phyloP scores from a whole-genome alignment of 441 rosid species.

The Flueggea neowawraea region DNA sequence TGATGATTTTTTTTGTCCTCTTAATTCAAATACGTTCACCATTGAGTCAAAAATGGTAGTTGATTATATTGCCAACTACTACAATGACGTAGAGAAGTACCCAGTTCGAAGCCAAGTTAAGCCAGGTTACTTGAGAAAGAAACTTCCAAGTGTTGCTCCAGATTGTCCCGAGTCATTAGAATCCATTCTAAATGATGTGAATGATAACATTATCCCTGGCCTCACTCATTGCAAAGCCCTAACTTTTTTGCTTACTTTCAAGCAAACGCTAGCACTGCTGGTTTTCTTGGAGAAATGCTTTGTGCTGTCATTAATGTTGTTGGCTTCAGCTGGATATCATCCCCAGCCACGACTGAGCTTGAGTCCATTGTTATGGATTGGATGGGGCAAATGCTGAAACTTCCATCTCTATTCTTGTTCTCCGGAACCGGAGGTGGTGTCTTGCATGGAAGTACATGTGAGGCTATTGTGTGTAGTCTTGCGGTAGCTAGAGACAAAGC shows the following conservation, averaged over 20 bases:
- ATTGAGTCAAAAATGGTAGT: too few relatives aligned
- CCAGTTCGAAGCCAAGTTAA: conserved; percentile 34
- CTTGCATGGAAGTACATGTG: conserved; percentile 25
- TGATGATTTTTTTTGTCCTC: too few relatives aligned
- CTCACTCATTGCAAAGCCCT: too few relatives aligned
- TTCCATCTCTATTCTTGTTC: too few relatives aligned
- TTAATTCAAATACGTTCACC: too few relatives aligned
- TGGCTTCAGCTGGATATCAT: too few relatives aligned
- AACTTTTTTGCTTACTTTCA: too few relatives aligned
- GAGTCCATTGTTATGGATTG: conserved; percentile 42
- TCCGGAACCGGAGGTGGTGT: conserved; percentile 39
- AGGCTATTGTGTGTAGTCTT: conserved; percentile 28
- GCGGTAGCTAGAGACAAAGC: conserved; percentile 26
- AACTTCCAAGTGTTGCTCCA: conserved; percentile 23
- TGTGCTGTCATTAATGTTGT: too few relatives aligned
- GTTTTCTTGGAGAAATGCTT: too few relatives aligned
- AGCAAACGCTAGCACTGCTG: too few relatives aligned
- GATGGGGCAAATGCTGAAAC: conserved; percentile 27
- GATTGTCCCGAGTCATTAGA: conserved; percentile 22
- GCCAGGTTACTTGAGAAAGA: conserved; percentile 24
- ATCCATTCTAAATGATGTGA: conserved; percentile 17
- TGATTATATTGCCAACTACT: conserved; percentile 47
- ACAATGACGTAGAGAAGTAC: conserved; percentile 27
- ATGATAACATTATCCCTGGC: conserved; percentile 21
- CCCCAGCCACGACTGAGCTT: conserved; percentile 30